phyloP scores from a whole-genome alignment of 768 basidiomycete genomes.

The Mycena epipterygia region DNA sequence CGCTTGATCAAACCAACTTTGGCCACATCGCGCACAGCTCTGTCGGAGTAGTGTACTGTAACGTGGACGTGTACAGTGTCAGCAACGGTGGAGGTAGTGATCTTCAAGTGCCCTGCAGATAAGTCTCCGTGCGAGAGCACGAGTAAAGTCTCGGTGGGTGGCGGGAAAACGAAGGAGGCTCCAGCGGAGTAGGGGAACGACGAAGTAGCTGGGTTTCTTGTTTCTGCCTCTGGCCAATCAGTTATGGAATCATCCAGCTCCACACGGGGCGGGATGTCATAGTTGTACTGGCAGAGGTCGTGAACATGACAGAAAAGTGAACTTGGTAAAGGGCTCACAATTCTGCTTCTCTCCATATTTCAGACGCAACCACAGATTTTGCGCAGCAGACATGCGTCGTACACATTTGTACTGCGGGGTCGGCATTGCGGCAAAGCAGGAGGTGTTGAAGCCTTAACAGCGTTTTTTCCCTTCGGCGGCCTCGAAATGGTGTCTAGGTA shows the following conservation, averaged over 20 bases:
- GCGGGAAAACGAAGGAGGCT: constrained; percentile 35
- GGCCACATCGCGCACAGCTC: constrained; percentile 39
- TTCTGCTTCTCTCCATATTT: no score
- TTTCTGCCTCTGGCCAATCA: constrained; percentile 17
- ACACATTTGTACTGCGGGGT: background rate
- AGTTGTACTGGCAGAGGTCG: background rate
- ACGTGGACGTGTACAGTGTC: constrained; percentile 46
- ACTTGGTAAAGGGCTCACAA: no score
- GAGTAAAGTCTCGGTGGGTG: constrained; percentile 46
- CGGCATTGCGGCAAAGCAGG: no score
- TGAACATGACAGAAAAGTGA: no score
- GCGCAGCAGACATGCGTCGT: background rate
- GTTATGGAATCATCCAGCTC: background rate
- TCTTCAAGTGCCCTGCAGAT: constrained; percentile 41
- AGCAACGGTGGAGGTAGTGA: constrained; percentile 41
- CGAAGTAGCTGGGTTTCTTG: constrained; percentile 12
- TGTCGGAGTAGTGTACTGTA: constrained; percentile 38
- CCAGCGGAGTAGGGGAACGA: constrained; percentile 32
- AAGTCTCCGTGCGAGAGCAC: constrained; percentile 46
- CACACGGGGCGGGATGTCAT: constrained; percentile 20
- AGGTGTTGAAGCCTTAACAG: background rate
- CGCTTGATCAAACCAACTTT: constrained; percentile 49
- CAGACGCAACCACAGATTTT: background rate
- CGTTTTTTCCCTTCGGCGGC: no score
- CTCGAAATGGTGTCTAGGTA: no score